A percentile compares a stretch with the other conserved stretches of the same genome.
Conservation (phyloP, 108 stramenopile species). For the Skeletonema potamos region DNA sequence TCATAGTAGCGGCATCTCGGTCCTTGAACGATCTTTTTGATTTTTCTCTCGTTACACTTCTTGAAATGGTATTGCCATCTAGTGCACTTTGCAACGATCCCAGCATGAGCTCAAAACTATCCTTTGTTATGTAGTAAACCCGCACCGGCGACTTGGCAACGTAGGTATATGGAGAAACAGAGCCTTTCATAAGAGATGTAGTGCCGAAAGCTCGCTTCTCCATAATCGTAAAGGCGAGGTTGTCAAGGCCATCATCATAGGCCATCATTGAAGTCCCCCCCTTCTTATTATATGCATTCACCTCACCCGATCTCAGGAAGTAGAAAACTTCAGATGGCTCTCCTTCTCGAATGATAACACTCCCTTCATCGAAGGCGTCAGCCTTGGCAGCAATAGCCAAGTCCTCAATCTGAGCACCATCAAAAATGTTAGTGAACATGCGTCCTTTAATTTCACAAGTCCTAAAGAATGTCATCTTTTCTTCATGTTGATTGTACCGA, state of each 20-base stretch:
- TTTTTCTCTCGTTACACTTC: not conserved
- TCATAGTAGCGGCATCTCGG: not conserved
- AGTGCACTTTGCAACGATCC: slow-evolving; percentile 58
- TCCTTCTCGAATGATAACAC: slow-evolving; percentile 83
- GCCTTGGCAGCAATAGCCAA: slow-evolving; percentile 54
- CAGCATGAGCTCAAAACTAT: slow-evolving; percentile 63
- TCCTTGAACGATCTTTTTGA: not conserved
- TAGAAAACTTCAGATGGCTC: slow-evolving; percentile 87
- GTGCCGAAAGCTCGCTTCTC: slow-evolving; percentile 83
- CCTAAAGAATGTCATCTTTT: slow-evolving; percentile 54
- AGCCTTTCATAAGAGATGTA: slow-evolving; percentile 63
- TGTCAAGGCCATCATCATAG: slow-evolving; percentile 2
- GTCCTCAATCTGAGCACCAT: slow-evolving; percentile 49
- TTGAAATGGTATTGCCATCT: slow-evolving; percentile 16
- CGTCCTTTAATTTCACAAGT: slow-evolving; percentile 59
- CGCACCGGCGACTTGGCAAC: slow-evolving; percentile 52
- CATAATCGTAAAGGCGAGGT: slow-evolving; percentile 52
- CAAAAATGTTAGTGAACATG: slow-evolving; percentile 48
- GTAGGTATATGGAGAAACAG: slow-evolving; percentile 60
- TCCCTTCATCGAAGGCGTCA: slow-evolving; percentile 59
- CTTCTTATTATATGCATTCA: slow-evolving; percentile 48
- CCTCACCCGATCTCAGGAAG: slow-evolving; percentile 69
- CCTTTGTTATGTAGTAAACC: slow-evolving; percentile 43
- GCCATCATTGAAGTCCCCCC: slow-evolving; percentile 17
- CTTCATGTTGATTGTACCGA: slow-evolving; percentile 27